Evolutionary conservation across 441 rosid species (phyloP), one percentile per base, ranked within the genome.

Genomic region (Aquilaria agallochum): DNA sequence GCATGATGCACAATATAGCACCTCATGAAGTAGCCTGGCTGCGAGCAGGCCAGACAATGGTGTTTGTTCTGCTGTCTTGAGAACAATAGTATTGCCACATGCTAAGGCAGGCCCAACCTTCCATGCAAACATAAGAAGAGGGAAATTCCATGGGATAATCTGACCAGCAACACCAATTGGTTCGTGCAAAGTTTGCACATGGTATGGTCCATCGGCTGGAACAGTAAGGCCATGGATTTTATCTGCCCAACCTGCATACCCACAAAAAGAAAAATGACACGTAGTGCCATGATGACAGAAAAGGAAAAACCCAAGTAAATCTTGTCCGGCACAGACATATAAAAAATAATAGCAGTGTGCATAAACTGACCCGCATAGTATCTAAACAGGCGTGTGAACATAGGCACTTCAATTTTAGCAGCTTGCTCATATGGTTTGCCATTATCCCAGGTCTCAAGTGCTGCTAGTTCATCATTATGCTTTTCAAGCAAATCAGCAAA

Each of bases 141-240:
- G 85, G 54, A 78, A 76, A 67, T 80, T 83, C 83, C 83, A 80
- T 0, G 82, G 85, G 31, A 68, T 75, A 50, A 80, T 80, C 64
- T 78, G 83, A 31, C 89, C 89, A 5, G 79, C 83, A 64, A 83
- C 83, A 34, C 89, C 89, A 58, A 80, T 73, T 31, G 84, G 89
- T 67, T 83, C 86, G 7, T 72, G 80, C 68, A 80, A 47, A 34
- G 77, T 76, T 36, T 80, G 84, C 60, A 80, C 66, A 45, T 67
- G 79, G 66, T 76, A 51, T 27, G 54, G 55, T 31, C 84, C 75
- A 50, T 80, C 84, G 48, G 77, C 73, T 12, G 81, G 81, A 68
- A 62, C 66, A 20, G 77, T 80, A 48, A 80, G 77, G 53, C 84
- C 84, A 15, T 80, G 84, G 58, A 80, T 76, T 73, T 80, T 80